Evolutionary conservation across 2,329 filamentous ascomycete genomes (phyloP), one percentile per base, ranked within the genome.

Genomic region (Geosmithia putterillii): DNA sequence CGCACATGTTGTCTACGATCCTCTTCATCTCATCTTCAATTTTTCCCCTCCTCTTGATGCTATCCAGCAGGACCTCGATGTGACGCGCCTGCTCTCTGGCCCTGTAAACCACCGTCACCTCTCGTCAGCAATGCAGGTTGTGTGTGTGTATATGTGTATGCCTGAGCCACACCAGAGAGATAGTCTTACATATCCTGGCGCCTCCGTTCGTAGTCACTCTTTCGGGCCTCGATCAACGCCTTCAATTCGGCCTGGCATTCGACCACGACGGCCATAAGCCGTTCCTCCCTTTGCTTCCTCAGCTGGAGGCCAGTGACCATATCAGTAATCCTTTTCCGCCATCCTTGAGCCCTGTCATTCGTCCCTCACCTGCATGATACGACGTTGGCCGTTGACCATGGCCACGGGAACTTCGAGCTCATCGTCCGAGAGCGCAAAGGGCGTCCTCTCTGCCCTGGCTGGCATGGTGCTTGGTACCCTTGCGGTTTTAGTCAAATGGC

Each of bases 21-120:
- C 19, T 25, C 17, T 37, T 28, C 35, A 46, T 44, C 17, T 44
- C 19, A 15, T 15, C 36, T 20, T 47, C 44, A 17, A 47, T 44
- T 23, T 21, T n/a, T 6, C 17, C 36, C 14, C 46, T 40, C 15
- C 20, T 39, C 23, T 40, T 25, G 15, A 47, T 21, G 25, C 34
- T 42, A n/a, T 41, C 23, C 15, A 40, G 9, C 10, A 47, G 25
- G 15, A 14, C 32, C 8, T 25, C 22, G 5, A 47, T 10, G n/a
- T 42, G 35, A 9, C 40, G 18, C 12, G 41, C 44, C n/a, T 45
- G 40, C 12, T 40, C 28, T 32, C 41, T 17, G 12, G 23, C 36
- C 14, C 45, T 47, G 37, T 7, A 23, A n/a, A 19, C 6, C 21
- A 38, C 36, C 14, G n/a, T 41, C 25, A 44, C 20, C 17, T n/a